These are phyloP conservation scores for Fragilariopsis cylindrus DNA, from an alignment of 108 stramenopile genomes.

Conservation along the genomic window DNA sequence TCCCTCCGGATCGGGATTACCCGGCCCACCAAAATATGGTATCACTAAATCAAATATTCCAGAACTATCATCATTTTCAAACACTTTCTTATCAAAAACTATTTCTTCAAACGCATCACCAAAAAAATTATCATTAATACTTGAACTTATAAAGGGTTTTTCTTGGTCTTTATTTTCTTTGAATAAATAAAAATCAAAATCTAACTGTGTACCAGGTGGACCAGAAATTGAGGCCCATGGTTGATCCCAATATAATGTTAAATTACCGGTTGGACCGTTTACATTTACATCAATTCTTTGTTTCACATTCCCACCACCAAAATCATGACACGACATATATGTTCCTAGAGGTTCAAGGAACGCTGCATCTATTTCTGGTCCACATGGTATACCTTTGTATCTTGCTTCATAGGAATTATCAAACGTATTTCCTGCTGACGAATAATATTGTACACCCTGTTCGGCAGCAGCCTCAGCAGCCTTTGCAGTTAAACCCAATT, in stretches of 20 bases:
- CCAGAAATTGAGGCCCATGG: conserved; percentile 6
- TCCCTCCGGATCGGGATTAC: too few relatives aligned
- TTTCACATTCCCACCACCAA: background rate
- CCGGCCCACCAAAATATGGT: too few relatives aligned
- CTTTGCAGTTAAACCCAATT: conserved; percentile 23
- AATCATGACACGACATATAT: conserved; percentile 21
- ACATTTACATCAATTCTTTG: background rate
- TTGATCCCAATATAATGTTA: conserved; percentile 19
- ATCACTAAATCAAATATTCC: too few relatives aligned
- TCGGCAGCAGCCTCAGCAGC: conserved; percentile 17
- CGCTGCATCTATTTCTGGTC: background rate
- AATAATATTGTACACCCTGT: conserved; percentile 29
- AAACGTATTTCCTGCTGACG: conserved; percentile 22
- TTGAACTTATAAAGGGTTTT: background rate
- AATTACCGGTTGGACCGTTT: background rate
- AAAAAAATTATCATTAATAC: background rate
- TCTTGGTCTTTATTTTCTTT: background rate
- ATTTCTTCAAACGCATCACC: conserved; percentile 9
- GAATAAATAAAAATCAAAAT: conserved; percentile 24
- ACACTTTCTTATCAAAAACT: background rate
- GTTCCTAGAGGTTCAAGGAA: background rate
- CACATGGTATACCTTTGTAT: conserved; percentile 6
- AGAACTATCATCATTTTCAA: too few relatives aligned
- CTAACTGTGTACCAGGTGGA: conserved; percentile 16
- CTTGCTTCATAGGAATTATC: conserved; percentile 12